Conservation (phyloP, 2,329 filamentous ascomycete genomes). For the Emericellopsis atlantica region DNA sequence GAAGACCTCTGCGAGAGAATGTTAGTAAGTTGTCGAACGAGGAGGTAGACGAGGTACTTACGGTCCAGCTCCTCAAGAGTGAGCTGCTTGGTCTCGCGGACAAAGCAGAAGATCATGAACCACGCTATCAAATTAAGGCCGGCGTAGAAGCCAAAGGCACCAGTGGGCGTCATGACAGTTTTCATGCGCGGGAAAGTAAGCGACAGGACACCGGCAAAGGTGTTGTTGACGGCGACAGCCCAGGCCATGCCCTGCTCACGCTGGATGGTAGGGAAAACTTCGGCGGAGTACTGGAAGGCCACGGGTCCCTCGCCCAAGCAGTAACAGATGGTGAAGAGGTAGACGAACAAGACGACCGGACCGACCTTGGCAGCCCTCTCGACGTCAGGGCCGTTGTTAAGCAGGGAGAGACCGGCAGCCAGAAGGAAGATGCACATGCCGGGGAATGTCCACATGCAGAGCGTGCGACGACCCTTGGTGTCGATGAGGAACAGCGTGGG, state of each 20-base stretch:
- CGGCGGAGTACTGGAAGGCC: constrained; percentile 23
- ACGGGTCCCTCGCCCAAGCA: constrained; percentile 22
- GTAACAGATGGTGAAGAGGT: constrained; percentile 22
- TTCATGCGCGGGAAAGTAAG: constrained; percentile 39
- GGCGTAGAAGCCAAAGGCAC: constrained; percentile 26
- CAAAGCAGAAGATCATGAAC: constrained; percentile 32
- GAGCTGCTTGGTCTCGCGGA: constrained; percentile 34
- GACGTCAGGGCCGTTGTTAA: constrained; percentile 5
- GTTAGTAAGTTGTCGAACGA: not conserved
- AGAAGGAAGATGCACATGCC: constrained; percentile 14
- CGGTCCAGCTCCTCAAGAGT: constrained; percentile 27
- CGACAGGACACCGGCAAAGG: constrained; percentile 31
- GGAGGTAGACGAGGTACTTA: constrained; percentile 5
- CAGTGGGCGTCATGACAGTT: constrained; percentile 16
- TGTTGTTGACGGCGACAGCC: constrained; percentile 21
- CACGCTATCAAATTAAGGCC: constrained; percentile 31
- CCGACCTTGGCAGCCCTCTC: constrained; percentile 2
- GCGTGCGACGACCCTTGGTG: constrained; percentile 12
- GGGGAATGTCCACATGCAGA: constrained; percentile 11
- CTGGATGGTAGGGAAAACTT: constrained; percentile 23
- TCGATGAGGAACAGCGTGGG: constrained; percentile 17
- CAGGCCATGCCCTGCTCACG: constrained; percentile 24
- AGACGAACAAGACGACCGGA: constrained; percentile 14
- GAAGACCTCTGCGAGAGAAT: constrained; percentile 12
- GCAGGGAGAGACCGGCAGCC: constrained; percentile 11